A percentile compares a stretch with the other conserved stretches of the same genome.
These are phyloP conservation scores for Diaporthe humulicola DNA, from an alignment of 2,329 filamentous ascomycete species.

Conservation along the genomic window DNA sequence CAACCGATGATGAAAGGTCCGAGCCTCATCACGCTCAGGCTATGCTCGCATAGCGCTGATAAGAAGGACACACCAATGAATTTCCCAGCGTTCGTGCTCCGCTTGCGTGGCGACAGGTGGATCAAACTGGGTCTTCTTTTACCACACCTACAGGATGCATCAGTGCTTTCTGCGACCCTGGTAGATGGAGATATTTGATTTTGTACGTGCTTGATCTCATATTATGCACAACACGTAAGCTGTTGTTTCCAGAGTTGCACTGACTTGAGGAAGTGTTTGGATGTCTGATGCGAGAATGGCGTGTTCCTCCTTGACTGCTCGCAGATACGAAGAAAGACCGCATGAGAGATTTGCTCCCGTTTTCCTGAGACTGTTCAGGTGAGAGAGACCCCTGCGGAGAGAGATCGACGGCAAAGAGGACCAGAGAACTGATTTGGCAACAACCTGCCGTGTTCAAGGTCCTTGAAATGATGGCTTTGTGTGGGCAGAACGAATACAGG, in stretches of 20 bases:
- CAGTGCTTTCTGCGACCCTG: not conserved
- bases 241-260: not conserved
- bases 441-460: not conserved
- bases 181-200: not conserved
- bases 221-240: not conserved
- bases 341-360: not conserved
- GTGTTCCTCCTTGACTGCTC: not conserved
- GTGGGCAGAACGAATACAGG: not conserved
- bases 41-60: not conserved
- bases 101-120: not conserved
- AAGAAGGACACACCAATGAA: not conserved
- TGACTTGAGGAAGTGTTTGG: not conserved
- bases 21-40: not conserved
- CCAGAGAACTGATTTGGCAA: not conserved
- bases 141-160: not conserved
- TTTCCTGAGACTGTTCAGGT: not conserved
- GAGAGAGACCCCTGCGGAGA: not conserved
- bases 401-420: not conserved
- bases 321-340: not conserved
- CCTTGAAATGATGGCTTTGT: not conserved
- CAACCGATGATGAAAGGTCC: slow-evolving; percentile 1
- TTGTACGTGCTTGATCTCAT: not conserved
- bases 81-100: not conserved
- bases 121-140: not conserved
- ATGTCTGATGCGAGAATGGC: not conserved